phyloP scores from a whole-genome alignment of 371 early-diverging fungal species.

The Lichtheimia ornata region DNA sequence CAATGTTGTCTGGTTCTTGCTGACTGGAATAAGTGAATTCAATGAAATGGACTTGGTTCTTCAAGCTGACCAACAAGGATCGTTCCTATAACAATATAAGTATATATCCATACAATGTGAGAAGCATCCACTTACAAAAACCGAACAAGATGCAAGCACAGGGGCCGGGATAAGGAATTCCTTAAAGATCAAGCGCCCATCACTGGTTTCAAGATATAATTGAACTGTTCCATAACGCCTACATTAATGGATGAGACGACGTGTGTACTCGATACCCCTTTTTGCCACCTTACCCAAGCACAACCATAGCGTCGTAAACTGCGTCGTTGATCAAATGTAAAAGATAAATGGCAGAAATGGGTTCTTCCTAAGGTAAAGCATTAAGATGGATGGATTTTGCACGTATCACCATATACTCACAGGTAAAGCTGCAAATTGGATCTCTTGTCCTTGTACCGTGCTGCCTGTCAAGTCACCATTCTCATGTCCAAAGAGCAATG shows the following conservation, averaged over 20 bases:
- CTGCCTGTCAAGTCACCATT: background rate
- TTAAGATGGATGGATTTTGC: background rate
- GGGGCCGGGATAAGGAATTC: constrained; percentile 1
- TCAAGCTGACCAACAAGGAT: background rate
- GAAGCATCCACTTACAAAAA: background rate
- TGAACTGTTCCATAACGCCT: background rate
- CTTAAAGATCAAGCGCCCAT: background rate
- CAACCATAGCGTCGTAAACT: background rate
- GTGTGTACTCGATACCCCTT: background rate
- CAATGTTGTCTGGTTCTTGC: background rate
- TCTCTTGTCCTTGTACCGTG: background rate
- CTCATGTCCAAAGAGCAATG: background rate
- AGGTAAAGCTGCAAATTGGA: background rate
- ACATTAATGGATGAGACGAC: background rate
- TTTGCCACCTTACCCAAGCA: background rate
- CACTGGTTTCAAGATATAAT: background rate
- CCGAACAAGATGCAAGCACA: background rate
- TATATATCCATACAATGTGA: background rate
- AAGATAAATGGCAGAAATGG: constrained; percentile 1
- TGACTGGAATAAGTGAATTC: background rate
- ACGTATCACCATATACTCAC: background rate
- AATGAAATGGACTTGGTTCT: background rate
- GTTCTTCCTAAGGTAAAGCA: background rate
- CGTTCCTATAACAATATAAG: background rate
- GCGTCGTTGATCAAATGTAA: background rate